These are phyloP conservation scores for Amorphotheca resinae DNA, from an alignment of 495 filamentous ascomycete genomes.

Conservation along the genomic window DNA sequence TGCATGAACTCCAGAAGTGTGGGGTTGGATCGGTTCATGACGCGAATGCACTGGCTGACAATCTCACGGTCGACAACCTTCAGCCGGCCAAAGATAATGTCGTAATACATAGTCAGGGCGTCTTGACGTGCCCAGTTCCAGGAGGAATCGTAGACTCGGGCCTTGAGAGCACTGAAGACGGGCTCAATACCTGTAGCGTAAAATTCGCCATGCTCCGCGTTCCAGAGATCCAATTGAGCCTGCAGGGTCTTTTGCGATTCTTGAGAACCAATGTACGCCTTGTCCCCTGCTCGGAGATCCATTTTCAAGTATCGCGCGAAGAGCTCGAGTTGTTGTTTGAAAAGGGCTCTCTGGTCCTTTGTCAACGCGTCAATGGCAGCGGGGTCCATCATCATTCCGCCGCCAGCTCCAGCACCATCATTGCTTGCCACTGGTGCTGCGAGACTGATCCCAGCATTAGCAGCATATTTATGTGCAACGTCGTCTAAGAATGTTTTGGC, in stretches of 20 bases:
- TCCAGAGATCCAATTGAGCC: constrained; percentile 90
- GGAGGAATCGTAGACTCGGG: constrained; percentile 90
- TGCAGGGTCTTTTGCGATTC: constrained; percentile 78
- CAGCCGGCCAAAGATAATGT: constrained; percentile 94
- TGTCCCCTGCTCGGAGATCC: constrained; percentile 90
- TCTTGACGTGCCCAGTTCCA: constrained; percentile 99
- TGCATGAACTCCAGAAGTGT: constrained; percentile 97
- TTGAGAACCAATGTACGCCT: constrained; percentile 72
- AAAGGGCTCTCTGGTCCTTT: constrained; percentile 84
- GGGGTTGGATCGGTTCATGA: constrained; percentile 98
- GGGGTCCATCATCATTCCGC: constrained; percentile 97
- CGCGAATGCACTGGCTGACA: constrained; percentile 92
- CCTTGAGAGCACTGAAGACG: constrained; percentile 83
- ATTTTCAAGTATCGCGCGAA: constrained; percentile 94
- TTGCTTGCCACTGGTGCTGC: constrained; percentile 59
- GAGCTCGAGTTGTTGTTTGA: constrained; percentile 94
- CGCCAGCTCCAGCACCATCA: constrained; percentile 58
- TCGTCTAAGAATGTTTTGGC: constrained; percentile 87
- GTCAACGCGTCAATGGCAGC: constrained; percentile 93
- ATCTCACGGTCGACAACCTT: constrained; percentile 93
- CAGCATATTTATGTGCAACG: constrained; percentile 78
- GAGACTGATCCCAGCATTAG: constrained; percentile 71
- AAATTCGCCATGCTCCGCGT: constrained; percentile 86
- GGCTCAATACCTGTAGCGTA: constrained; percentile 93
- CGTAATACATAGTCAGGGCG: constrained; percentile 96